Evolutionary conservation across 2,329 filamentous ascomycete genomes (phyloP).

Genomic region (Penicillium sp.): DNA sequence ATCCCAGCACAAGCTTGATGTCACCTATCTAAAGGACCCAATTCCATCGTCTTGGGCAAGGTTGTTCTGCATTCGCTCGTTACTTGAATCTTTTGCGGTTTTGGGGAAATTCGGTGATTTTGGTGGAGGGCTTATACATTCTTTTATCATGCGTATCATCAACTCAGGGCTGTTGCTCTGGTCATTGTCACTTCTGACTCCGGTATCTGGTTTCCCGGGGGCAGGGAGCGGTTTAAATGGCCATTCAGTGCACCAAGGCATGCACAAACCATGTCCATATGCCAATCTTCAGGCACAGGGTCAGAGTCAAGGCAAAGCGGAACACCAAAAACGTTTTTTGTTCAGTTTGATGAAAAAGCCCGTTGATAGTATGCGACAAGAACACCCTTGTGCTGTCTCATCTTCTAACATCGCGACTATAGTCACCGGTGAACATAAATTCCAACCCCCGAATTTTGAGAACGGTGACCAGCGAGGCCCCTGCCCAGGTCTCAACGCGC

Average conservation of each 20-base stretch:
- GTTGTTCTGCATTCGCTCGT: neutral
- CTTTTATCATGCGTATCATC: constrained; percentile 14
- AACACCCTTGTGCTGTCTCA: neutral
- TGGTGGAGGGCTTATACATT: neutral
- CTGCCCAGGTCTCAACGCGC: constrained; percentile 45
- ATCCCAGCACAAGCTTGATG: neutral
- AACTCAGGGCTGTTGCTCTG: constrained; percentile 9
- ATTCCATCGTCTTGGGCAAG: neutral
- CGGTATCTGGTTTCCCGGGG: constrained; percentile 13
- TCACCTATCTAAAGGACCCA: neutral
- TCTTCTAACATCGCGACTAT: neutral
- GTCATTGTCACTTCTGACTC: constrained; percentile 9
- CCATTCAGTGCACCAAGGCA: constrained; percentile 1
- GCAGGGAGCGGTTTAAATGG: constrained; percentile 4
- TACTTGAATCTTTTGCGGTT: neutral
- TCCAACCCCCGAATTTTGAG: constrained; percentile 35
- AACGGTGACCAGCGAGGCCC: constrained; percentile 42
- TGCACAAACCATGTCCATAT: constrained; percentile 24
- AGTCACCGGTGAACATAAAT: constrained; percentile 39
- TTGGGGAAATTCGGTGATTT: neutral
- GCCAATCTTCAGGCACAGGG: constrained; percentile 9
- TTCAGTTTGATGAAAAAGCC: constrained; percentile 24
- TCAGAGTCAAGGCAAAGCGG: neutral
- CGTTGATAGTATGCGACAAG: constrained; percentile 25
- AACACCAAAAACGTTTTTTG: constrained; percentile 26